Conservation (phyloP, 106 monocot genomes). For the Chionographis japonica region DNA sequence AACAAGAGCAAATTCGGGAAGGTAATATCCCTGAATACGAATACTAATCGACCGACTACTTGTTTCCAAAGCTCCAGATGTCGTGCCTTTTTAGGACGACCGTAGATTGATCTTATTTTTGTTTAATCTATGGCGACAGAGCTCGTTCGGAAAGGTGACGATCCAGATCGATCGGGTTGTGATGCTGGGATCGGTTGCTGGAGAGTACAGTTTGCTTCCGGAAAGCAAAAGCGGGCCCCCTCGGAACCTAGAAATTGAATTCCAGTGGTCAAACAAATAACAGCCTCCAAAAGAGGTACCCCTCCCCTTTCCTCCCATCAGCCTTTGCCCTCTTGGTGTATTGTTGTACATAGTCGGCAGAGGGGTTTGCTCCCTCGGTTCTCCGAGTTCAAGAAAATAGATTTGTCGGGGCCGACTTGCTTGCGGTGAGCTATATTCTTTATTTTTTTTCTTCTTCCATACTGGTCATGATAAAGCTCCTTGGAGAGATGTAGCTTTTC, state of each 20-base stretch:
- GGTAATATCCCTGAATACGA: conserved; percentile 30
- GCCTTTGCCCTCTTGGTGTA: conserved; percentile 9
- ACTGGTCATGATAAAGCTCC: too few species aligned
- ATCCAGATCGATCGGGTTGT: conserved; percentile 98
- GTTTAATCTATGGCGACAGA: conserved; percentile 35
- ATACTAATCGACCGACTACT: too few species aligned
- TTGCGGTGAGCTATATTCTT: conserved; percentile 28
- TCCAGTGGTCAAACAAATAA: conserved; percentile 97
- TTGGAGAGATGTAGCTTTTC: too few species aligned
- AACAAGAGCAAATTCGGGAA: conserved; percentile 99
- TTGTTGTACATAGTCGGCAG: conserved; percentile 44
- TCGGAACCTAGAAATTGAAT: conserved; percentile 91
- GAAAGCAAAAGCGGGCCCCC: conserved; percentile 87
- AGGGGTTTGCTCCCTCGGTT: conserved; percentile 7
- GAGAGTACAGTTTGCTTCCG: conserved; percentile 87
- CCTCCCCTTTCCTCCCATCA: not conserved
- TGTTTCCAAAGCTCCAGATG: too few species aligned
- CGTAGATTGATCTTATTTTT: not conserved
- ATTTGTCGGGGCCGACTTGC: not conserved
- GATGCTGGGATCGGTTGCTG: conserved; percentile 89
- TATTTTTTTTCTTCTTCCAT: conserved; percentile 14
- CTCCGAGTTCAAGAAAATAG: not conserved
- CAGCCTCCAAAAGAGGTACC: not conserved
- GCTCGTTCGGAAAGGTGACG: conserved; percentile 92
- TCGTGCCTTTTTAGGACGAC: not conserved